Base-by-base conservation (phyloP, 768 basidiomycete genomes). In the Xerocomellus dryophilus region DNA sequence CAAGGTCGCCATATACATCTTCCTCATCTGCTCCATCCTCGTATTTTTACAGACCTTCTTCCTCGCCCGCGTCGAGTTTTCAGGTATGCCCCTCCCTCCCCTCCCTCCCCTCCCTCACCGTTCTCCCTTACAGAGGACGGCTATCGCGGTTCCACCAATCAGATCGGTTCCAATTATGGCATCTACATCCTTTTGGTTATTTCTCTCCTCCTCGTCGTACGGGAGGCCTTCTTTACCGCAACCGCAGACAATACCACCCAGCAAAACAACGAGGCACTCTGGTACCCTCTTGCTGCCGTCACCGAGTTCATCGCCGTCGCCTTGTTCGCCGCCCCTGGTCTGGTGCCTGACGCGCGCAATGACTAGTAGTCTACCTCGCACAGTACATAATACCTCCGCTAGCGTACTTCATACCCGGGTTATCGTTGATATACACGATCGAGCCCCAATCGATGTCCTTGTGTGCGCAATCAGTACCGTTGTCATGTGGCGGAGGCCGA, bases 231-330 rank as follows among this genome's bases (percentile, higher is more conserved):
- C 63, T 64, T 71, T 23, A 46, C 64, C 54, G 68, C 63, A 7
- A 71, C 67, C 7, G 47, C 49, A 25, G 36, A 38, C 44, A 38
- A 65, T 1, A 2, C 21, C 2, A n/a, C 44, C 0, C 15, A 43
- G 4, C 69, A 72, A 46, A 60, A 64, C 39, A 61, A 67, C 15
- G 70, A 74, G 41, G 56, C 50, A 1, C 31, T 71, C 8, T 72
- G 69, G 65, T 73, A 71, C 36, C 71, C 72, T 4, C 57, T 74
- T 27, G 34, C 66, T 20, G 73, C 56, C 2, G 47, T 68, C 14
- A 61, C 73, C 11, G 72, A 74, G 46, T 55, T 67, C 31, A 47
- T 74, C 21, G 72, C 66, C 9, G 63, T 69, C 14, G 4, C 47
- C 39, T 46, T 71, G 31, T 72, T 70, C 47, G 47, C 61, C 15